These are phyloP conservation scores for Fabrea salina DNA, from an alignment of 169 alveolate species.

Conservation along the genomic window DNA sequence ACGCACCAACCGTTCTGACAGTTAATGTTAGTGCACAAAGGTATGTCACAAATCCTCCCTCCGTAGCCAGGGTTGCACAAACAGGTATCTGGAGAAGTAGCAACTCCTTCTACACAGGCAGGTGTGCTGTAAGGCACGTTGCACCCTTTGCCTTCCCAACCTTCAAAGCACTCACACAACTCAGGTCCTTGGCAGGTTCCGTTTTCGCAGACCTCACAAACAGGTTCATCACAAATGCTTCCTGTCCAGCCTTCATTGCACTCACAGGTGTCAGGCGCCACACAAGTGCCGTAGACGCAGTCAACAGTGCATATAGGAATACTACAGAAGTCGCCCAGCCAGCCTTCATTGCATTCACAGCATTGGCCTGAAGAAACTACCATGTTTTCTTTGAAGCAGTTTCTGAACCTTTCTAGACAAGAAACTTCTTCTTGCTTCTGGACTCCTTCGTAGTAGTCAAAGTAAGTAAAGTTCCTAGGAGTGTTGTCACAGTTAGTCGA, in stretches of 20 bases:
- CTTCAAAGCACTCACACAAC: constrained; percentile 66
- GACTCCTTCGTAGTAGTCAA: constrained; percentile 1
- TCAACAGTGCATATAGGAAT: constrained; percentile 65
- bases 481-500: not conserved
- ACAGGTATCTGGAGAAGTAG: constrained; percentile 58
- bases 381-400: constrained; percentile 48
- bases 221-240: constrained; percentile 48
- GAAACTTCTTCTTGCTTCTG: constrained; percentile 19
- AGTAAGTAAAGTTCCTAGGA: not conserved
- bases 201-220: constrained; percentile 53
- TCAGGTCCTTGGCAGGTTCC: constrained; percentile 74
- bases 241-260: constrained; percentile 70
- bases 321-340: constrained; percentile 68
- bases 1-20: constrained; percentile 58
- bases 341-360: constrained; percentile 74
- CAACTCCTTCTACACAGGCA: constrained; percentile 64
- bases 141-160: constrained; percentile 61
- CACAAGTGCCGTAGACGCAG: constrained; percentile 66
- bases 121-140: constrained; percentile 47
- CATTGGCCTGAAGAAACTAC: constrained; percentile 57
- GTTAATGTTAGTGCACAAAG: constrained; percentile 40
- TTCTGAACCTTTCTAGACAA: constrained; percentile 36
- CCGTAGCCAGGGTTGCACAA: constrained; percentile 63
- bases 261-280: constrained; percentile 55
- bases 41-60: constrained; percentile 71